Percentiles rank a stretch among this genome's conserved stretches.
Evolutionary conservation across 2,329 filamentous ascomycete genomes (phyloP).

Genomic region (Magnaporthales sp.): DNA sequence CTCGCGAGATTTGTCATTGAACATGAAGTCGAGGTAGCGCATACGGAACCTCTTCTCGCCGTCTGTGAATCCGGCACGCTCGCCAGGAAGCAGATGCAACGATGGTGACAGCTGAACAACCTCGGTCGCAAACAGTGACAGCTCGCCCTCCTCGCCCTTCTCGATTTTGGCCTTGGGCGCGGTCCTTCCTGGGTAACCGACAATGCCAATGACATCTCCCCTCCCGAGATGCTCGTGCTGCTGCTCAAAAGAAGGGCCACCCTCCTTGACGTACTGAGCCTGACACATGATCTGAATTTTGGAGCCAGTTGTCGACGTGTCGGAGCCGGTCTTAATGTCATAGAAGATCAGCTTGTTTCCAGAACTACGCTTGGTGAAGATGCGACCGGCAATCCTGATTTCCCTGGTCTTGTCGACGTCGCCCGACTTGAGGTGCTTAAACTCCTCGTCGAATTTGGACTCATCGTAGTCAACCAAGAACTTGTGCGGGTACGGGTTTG

Average conservation of each 20-base stretch:
- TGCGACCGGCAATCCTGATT: slow-evolving; percentile 72
- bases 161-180: slow-evolving; percentile 82
- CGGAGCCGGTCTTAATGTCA: slow-evolving; percentile 58
- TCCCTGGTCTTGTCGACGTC: slow-evolving; percentile 69
- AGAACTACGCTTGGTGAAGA: slow-evolving; percentile 78
- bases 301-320: slow-evolving; percentile 51
- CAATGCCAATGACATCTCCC: slow-evolving; percentile 86
- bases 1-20: slow-evolving; percentile 81
- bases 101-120: slow-evolving; percentile 83
- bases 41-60: slow-evolving; percentile 89
- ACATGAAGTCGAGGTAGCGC: slow-evolving; percentile 91
- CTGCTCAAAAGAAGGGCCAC: slow-evolving; percentile 62
- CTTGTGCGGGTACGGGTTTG: slow-evolving; percentile 88
- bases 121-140: slow-evolving; percentile 87
- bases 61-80: slow-evolving; percentile 93
- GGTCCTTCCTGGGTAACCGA: slow-evolving; percentile 77
- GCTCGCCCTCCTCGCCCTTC: slow-evolving; percentile 73
- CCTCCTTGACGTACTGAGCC: slow-evolving; percentile 64
- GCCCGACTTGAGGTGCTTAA: slow-evolving; percentile 76
- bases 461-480: slow-evolving; percentile 81
- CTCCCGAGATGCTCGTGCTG: slow-evolving; percentile 85
- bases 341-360: slow-evolving; percentile 89
- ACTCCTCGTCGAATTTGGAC: slow-evolving; percentile 69
- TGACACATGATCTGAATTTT: slow-evolving; percentile 92
- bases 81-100: slow-evolving; percentile 80